These are phyloP conservation scores for Coemansia sp. DNA, from an alignment of 192 early-diverging fungal species.

Conservation along the genomic window DNA sequence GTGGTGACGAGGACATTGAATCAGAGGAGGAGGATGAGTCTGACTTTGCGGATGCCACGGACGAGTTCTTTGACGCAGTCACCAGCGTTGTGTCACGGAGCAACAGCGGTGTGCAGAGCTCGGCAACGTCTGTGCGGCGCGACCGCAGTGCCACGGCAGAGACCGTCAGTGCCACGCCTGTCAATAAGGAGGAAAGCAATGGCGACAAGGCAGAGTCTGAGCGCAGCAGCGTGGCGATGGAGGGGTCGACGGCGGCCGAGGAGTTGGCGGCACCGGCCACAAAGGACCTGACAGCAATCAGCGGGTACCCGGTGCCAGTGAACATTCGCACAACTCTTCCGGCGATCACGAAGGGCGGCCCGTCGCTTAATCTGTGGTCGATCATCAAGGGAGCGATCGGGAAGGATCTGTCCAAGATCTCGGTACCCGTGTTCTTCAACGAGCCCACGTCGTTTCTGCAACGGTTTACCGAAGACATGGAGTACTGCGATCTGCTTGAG, in stretches of 20 bases:
- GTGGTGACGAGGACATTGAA: not conserved
- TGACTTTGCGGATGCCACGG: conserved; percentile 55
- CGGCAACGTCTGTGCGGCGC: conserved; percentile 4
- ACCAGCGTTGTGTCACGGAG: conserved; percentile 31
- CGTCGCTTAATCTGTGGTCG: conserved; percentile 81
- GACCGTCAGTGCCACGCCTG: not conserved
- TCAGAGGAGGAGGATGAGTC: conserved; percentile 47
- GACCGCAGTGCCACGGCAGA: not conserved
- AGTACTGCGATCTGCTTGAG: conserved; percentile 81
- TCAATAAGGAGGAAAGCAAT: not conserved
- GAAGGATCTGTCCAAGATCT: conserved; percentile 81
- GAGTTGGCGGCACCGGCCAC: conserved; percentile 1
- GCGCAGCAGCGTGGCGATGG: not conserved
- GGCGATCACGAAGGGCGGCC: conserved; percentile 51
- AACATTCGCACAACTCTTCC: conserved; percentile 55
- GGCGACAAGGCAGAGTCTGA: not conserved
- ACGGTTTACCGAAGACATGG: conserved; percentile 82
- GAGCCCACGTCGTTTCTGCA: conserved; percentile 87
- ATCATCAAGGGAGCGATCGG: conserved; percentile 86
- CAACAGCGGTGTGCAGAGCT: conserved; percentile 16
- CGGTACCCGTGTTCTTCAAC: conserved; percentile 87
- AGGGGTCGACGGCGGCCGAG: conserved; percentile 1
- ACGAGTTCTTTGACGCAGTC: conserved; percentile 73
- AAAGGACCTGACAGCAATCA: conserved; percentile 40
- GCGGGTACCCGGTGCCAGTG: conserved; percentile 33